Evolutionary conservation across 2,329 filamentous ascomycete genomes (phyloP), one percentile per base, ranked within the genome.

Genomic region (Clathrospora elynae): DNA sequence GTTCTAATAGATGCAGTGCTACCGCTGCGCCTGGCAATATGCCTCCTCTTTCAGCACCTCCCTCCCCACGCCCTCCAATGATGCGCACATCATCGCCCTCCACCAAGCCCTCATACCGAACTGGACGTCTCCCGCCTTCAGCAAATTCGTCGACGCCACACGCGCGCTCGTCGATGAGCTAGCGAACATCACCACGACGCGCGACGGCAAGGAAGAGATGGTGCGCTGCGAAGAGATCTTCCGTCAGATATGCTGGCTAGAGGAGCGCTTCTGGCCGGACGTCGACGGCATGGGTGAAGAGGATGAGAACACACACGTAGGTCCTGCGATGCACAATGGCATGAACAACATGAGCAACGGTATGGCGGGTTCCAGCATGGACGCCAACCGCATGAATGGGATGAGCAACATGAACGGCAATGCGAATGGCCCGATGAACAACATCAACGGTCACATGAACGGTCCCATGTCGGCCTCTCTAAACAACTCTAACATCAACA

Each of bases 31-130:
- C 19, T 78, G 75, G 74, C 68, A 72, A 42, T 76, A 77, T 41
- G 74, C 75, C 30, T 66, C 70, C 13, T 73, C 66, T 20, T 76
- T 77, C 59, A 70, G 59, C 49, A 55, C 51, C 20, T 61, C 68
- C n/a, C 62, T 72, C 39, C 62, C 66, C 29, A 68, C 65, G 0
- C 66, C 68, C 5, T 62, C 63, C 34, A 63, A 55, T 35, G 73
- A 75, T n/a, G 59, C 61, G 19, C 75, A 78, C 57, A 73, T 75
- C 33, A 64, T 73, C 36, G 74, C 75, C 22, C 70, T 78, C 8
- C 75, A 77, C 54, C 74, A 77, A 59, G 71, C 74, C 5, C 63
- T 78, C 16, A 77, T 78, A 30, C 75, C 74, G 2, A 78, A 78
- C 51, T 78, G 75, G 75, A 77, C 74, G 1, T 77, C 75, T 0